Evolutionary conservation across 257 asterid species (phyloP), one percentile per base, ranked within the genome.

Genomic region (Nicotiana attenuata): DNA sequence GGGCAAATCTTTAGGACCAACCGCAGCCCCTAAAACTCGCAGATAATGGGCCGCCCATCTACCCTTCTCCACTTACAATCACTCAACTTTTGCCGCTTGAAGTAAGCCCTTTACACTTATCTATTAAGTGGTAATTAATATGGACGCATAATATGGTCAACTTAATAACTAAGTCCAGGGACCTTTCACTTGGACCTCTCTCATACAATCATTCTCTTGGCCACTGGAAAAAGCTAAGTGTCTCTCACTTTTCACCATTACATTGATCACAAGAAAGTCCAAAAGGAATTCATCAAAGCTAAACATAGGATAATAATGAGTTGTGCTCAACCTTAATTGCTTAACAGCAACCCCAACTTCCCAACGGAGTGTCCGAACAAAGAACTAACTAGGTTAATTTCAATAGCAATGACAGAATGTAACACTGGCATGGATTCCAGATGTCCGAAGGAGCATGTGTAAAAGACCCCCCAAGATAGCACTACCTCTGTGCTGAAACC

Each of bases 361-460:
- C 33, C 57, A 41, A 41, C 11, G 59, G 59, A 47, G 78, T 69
- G 57, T 20, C 11, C 41, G 20, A 20, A 69, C 59, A 69, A 38
- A 53, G 57, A 69, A 69, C 59, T 41, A 56, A 38, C 78, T 69
- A 69, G 77, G 78, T 69, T 69, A 19, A 16, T 69, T 56, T 56
- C 24, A 19, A 56, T 69, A 69, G 14, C 52, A 28, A 38, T 41
- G 78, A 69, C 33, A 41, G 8, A 57, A 69, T 20, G 33, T 5
- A 69, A 10, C 59, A 69, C 22, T 41, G 26, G 33, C 22, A n/a
- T 20, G 11, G 59, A 20, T 13, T 69, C 20, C 63, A 41, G 11
- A 41, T 41, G 47, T 41, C 47, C 10, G 11, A 41, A 41, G 47
- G 29, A 35, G 76, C 53, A 24, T 33, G 9, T 33, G 55, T 38